A percentile compares a stretch with the other conserved stretches of the same genome.
These are phyloP conservation scores for Tetracladium marchalianum DNA, from an alignment of 495 filamentous ascomycete genomes.

Conservation along the genomic window DNA sequence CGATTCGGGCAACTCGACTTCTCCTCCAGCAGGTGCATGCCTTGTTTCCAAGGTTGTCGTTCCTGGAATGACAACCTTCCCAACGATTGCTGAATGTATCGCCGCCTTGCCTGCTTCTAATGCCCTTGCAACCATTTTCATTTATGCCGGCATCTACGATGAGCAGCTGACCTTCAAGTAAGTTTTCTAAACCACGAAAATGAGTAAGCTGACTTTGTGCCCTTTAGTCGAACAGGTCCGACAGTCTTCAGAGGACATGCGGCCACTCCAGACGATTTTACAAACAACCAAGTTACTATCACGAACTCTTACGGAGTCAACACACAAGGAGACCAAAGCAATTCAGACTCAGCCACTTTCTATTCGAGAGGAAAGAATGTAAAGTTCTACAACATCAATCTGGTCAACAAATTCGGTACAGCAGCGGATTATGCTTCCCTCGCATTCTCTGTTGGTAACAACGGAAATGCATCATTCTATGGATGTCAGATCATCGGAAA, in stretches of 20 bases:
- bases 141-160: conserved; percentile 21
- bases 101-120: conserved; percentile 9
- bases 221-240: conserved; percentile 11
- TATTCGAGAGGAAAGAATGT: conserved; percentile 12
- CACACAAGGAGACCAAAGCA: conserved; percentile 19
- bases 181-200: conserved; percentile 13
- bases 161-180: conserved; percentile 21
- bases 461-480: conserved; percentile 19
- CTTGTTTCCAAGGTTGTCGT: conserved; percentile 22
- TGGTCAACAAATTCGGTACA: conserved; percentile 17
- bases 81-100: conserved; percentile 12
- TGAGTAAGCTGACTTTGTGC: conserved; percentile 20
- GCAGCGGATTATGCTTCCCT: conserved; percentile 18
- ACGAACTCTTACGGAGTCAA: conserved; percentile 17
- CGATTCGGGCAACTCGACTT: conserved; percentile 9
- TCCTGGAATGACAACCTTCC: conserved; percentile 18
- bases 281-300: conserved; percentile 5
- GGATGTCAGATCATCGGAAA: conserved; percentile 16
- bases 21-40: conserved; percentile 18
- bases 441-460: conserved; percentile 19
- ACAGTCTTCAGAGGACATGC: conserved; percentile 17
- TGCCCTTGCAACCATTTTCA: conserved; percentile 17
- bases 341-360: conserved; percentile 23
- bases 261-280: neutral
- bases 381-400: conserved; percentile 18